phyloP scores from a whole-genome alignment of 2,329 filamentous ascomycete genomes.

The Nemania sp. region DNA sequence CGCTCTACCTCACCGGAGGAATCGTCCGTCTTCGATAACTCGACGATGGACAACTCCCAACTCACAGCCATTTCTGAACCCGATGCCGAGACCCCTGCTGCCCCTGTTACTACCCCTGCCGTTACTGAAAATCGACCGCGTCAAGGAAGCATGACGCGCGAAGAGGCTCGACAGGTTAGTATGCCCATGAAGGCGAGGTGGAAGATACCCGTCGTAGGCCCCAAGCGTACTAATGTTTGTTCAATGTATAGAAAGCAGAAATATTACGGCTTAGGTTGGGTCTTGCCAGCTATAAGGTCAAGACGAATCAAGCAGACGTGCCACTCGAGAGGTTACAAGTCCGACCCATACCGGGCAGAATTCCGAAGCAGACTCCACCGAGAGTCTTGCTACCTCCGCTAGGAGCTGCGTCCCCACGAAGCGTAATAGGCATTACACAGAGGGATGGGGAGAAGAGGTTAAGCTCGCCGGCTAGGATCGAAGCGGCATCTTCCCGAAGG shows the following conservation, averaged over 20 bases:
- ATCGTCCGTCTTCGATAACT: slow-evolving; percentile 64
- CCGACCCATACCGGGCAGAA: slow-evolving; percentile 48
- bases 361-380: background rate
- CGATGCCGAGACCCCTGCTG: slow-evolving; percentile 48
- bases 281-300: slow-evolving; percentile 80
- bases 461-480: slow-evolving; percentile 20
- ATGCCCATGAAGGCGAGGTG: background rate
- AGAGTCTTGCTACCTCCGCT: slow-evolving; percentile 22
- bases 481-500: background rate
- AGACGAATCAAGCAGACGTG: slow-evolving; percentile 76
- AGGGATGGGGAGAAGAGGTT: slow-evolving; percentile 11
- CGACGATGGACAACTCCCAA: slow-evolving; percentile 61
- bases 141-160: slow-evolving; percentile 58
- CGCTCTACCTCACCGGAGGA: slow-evolving; percentile 55
- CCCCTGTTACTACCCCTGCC: slow-evolving; percentile 13
- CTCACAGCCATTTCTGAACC: slow-evolving; percentile 64
- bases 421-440: background rate
- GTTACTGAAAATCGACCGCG: slow-evolving; percentile 40
- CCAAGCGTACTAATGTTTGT: slow-evolving; percentile 23
- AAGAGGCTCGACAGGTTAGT: slow-evolving; percentile 65
- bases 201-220: background rate
- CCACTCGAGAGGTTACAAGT: slow-evolving; percentile 71
- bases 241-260: slow-evolving; percentile 67
- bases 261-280: slow-evolving; percentile 75
- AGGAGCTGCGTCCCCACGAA: slow-evolving; percentile 17